Evolutionary conservation across 176 grass and related monocot species (phyloP), one percentile per base, ranked within the genome.

Genomic region (Themeda triandra): DNA sequence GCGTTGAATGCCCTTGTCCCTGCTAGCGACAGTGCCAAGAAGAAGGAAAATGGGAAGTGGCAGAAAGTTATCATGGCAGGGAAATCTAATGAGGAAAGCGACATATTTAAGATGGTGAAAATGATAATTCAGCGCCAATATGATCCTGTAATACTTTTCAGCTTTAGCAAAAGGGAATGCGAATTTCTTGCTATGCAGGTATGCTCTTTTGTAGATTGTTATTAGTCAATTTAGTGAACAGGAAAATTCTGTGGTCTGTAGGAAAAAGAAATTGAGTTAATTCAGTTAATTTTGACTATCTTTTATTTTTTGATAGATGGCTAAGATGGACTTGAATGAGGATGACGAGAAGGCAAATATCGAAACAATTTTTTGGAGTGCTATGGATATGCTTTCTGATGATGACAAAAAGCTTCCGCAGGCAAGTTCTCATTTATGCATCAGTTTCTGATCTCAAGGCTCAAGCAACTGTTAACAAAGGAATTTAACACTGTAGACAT

Each of bases 111-210:
- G 84, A 88, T 98, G 96, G 96, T 98, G 63, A 98, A 95, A 66
- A 98, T 98, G 96, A 98, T 98, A 85, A 95, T 98, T 82, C 96
- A 98, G 71, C 90, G 96, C 48, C 96, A 98, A 62, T 98, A 98
- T 28, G 96, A 98, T 70, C 96, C 96, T 39, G 93, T 98, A 21
- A 98, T 98, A 69, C 89, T 98, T 82, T 98, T 98, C 59, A 95
- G 89, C 79, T 98, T 98, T 85, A 98, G 96, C 87, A 98, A 98
- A 84, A 91, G 89, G 66, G 96, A 98, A 72, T 98, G 96, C 21
- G 96, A 98, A 80, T 73, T 89, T 93, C 96, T 95, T 73, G 96
- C 93, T 21, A 98, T 98, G 96, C 96, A 98, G 96, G 96, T 93
- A 78, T 48, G 21, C 23, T 76, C 39, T 64, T 56, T 73, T 39